A percentile compares a stretch with the other conserved stretches of the same genome.
Evolutionary conservation across 108 stramenopile species (phyloP).

Genomic region (Ochromonas danica): DNA sequence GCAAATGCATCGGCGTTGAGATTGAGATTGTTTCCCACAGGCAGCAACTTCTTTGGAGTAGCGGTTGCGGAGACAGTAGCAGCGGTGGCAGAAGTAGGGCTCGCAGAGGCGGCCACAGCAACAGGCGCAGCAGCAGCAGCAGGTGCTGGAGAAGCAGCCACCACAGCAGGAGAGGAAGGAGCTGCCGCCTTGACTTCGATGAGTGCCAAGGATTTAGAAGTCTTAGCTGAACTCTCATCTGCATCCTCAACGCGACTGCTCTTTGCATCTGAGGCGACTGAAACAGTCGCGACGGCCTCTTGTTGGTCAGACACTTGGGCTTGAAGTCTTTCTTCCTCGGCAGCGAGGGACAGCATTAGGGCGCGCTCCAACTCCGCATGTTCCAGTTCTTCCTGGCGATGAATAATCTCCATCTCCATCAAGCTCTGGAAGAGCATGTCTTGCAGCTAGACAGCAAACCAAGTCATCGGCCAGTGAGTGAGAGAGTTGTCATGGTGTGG

Average conservation of each 20-base stretch:
- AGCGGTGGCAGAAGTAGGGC: not conserved
- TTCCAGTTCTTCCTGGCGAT: conserved; percentile 53
- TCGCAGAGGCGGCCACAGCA: not conserved
- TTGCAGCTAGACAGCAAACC: conserved; percentile 20
- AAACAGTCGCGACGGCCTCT: conserved; percentile 33
- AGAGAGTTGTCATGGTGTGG: not conserved
- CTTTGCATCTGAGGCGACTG: not conserved
- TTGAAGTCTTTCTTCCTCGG: conserved; percentile 44
- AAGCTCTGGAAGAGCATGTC: conserved; percentile 41
- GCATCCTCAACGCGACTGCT: too few species aligned
- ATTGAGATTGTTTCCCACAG: too few species aligned
- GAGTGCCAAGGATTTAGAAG: too few species aligned
- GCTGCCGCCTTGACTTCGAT: too few species aligned
- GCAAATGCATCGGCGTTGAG: too few species aligned
- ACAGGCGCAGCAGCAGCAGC: not conserved
- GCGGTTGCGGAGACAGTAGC: not conserved
- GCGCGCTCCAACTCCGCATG: conserved; percentile 58
- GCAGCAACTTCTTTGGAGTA: not conserved
- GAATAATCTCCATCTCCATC: conserved; percentile 50
- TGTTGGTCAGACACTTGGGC: conserved; percentile 7
- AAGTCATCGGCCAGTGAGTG: not conserved
- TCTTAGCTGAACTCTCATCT: too few species aligned
- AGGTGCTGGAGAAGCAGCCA: not conserved
- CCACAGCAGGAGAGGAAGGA: not conserved
- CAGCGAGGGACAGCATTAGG: conserved; percentile 50